Evolutionary conservation across 768 basidiomycete species (phyloP).

Genomic region (Phylloporus scabripes): DNA sequence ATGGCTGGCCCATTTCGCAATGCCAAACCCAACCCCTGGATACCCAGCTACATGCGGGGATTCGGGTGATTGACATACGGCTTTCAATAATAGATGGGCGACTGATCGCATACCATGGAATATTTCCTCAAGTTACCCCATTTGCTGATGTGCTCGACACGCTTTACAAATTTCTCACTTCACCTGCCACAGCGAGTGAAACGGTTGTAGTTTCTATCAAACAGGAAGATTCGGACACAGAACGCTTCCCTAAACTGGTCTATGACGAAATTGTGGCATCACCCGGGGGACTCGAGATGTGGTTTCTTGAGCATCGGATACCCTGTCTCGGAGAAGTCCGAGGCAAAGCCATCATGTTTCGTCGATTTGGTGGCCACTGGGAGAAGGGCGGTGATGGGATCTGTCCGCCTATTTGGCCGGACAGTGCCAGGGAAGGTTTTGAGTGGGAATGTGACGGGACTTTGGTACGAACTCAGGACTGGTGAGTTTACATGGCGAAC

Average conservation of each 20-base stretch:
- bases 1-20: slow-evolving; percentile 83
- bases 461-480: slow-evolving; percentile 75
- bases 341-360: slow-evolving; percentile 81
- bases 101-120: slow-evolving; percentile 77
- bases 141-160: slow-evolving; percentile 61
- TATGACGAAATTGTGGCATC: slow-evolving; percentile 55
- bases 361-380: slow-evolving; percentile 76
- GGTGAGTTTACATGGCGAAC: slow-evolving; percentile 42
- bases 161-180: slow-evolving; percentile 59
- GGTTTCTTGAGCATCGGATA: slow-evolving; percentile 79
- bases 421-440: slow-evolving; percentile 69
- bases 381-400: slow-evolving; percentile 73
- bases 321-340: slow-evolving; percentile 80
- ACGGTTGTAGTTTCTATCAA: slow-evolving; percentile 85
- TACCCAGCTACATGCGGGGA: slow-evolving; percentile 68
- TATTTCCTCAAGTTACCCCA: slow-evolving; percentile 62
- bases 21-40: slow-evolving; percentile 68
- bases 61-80: slow-evolving; percentile 78
- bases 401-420: slow-evolving; percentile 84
- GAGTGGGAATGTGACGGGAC: slow-evolving; percentile 71
- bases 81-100: slow-evolving; percentile 58
- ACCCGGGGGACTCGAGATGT: slow-evolving; percentile 52
- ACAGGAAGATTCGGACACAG: slow-evolving; percentile 65
- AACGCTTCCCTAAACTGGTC: slow-evolving; percentile 59
- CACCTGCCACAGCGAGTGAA: slow-evolving; percentile 53